Evolutionary conservation across 495 filamentous ascomycete species (phyloP).

Genomic region (Annulohypoxylon maeteangense): DNA sequence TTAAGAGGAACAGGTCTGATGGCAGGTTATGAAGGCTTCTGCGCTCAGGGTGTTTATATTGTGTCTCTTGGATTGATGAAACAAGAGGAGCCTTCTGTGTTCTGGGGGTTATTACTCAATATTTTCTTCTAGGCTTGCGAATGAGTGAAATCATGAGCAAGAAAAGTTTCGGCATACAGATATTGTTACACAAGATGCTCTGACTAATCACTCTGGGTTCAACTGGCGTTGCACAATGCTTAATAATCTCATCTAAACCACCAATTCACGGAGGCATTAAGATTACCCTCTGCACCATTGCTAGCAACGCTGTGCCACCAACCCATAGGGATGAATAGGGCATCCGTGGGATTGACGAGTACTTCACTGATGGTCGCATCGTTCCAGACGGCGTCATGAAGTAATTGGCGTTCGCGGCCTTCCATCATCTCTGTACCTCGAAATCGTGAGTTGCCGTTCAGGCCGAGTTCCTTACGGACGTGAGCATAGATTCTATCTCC

Average conservation of each 20-base stretch:
- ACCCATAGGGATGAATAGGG: conserved; percentile 85
- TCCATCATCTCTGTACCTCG: conserved; percentile 94
- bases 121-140: no score
- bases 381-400: conserved; percentile 79
- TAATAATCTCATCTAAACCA: conserved; percentile 71
- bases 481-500: conserved; percentile 70
- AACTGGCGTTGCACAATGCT: no score
- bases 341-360: conserved; percentile 72
- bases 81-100: no score
- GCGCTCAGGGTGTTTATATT: no score
- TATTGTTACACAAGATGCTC: no score
- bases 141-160: no score
- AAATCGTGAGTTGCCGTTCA: conserved; percentile 64
- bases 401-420: conserved; percentile 70
- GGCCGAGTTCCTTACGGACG: conserved; percentile 62
- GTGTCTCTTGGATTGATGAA: no score
- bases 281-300: conserved; percentile 43
- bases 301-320: conserved; percentile 98
- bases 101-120: no score
- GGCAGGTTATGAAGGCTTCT: no score
- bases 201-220: no score
- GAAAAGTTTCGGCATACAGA: no score
- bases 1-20: no score
- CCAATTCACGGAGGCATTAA: conserved; percentile 80
- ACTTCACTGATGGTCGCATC: conserved; percentile 57